phyloP scores from a whole-genome alignment of 2,329 filamentous ascomycete species.

The Achaetomium macrosporum region DNA sequence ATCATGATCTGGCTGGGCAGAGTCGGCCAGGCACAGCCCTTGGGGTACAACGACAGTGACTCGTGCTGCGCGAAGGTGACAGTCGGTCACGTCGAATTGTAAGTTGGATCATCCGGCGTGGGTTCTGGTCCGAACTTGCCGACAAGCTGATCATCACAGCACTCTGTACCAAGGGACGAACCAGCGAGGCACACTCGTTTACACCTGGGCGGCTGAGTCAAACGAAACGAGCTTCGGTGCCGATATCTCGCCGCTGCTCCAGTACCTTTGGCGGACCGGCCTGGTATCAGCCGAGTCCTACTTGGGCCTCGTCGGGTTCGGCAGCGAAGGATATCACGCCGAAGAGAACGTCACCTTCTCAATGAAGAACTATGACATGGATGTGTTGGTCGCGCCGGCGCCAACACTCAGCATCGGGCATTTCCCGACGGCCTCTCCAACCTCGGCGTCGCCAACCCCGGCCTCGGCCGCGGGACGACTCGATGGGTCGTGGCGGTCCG shows the following conservation, averaged over 20 bases:
- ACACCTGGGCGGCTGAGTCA: slow-evolving; percentile 28
- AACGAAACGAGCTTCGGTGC: slow-evolving; percentile 26
- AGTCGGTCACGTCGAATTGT: slow-evolving; percentile 28
- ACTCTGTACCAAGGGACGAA: slow-evolving; percentile 28
- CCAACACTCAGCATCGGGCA: slow-evolving; percentile 12
- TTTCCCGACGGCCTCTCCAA: slow-evolving; percentile 11
- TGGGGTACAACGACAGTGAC: slow-evolving; percentile 23
- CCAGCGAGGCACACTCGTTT: slow-evolving; percentile 28
- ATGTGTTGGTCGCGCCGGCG: slow-evolving; percentile 21
- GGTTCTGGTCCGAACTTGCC: neutral
- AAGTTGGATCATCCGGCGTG: slow-evolving; percentile 11
- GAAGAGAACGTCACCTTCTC: slow-evolving; percentile 29
- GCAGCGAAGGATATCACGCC: slow-evolving; percentile 29
- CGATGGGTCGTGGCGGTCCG: slow-evolving; percentile 9
- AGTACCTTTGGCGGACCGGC: slow-evolving; percentile 28
- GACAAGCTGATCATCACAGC: slow-evolving; percentile 20
- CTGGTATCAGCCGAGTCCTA: slow-evolving; percentile 26
- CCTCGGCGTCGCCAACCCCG: too few species aligned
- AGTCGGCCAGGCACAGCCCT: slow-evolving; percentile 26
- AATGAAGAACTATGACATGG: slow-evolving; percentile 25
- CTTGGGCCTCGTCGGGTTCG: slow-evolving; percentile 30
- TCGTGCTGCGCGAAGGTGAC: slow-evolving; percentile 24
- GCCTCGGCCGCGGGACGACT: neutral
- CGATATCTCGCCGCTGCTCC: slow-evolving; percentile 29
- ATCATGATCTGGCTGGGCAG: slow-evolving; percentile 32